Conservation (phyloP, 2,329 filamentous ascomycete genomes). For the Aspergillus thermomutatus region DNA sequence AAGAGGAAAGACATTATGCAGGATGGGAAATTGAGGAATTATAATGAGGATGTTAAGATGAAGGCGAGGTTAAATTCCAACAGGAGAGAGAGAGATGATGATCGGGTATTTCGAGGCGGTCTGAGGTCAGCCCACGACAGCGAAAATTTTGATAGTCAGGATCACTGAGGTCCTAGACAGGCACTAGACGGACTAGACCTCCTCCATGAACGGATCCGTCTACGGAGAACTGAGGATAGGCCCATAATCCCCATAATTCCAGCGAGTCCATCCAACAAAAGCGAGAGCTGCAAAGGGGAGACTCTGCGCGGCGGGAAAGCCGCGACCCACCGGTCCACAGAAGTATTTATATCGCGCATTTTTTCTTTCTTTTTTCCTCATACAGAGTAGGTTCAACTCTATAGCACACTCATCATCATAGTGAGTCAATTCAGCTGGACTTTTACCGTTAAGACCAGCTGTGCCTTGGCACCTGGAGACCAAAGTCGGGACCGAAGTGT, state of each 20-base stretch:
- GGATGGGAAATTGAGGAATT: background rate
- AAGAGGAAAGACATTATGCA: constrained; percentile 8
- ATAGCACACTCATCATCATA: background rate
- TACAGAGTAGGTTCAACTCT: background rate
- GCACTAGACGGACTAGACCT: background rate
- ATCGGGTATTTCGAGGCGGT: constrained; percentile 9
- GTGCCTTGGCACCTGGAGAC: too few species aligned
- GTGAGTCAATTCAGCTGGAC: background rate
- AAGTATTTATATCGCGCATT: background rate
- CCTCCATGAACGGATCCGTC: background rate
- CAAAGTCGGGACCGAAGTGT: too few species aligned
- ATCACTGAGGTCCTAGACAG: background rate
- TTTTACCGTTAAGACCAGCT: too few species aligned
- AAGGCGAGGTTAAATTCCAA: constrained; percentile 1
- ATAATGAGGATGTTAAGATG: background rate
- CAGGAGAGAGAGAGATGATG: constrained; percentile 3
- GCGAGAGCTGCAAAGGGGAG: background rate
- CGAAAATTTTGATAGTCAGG: constrained; percentile 11
- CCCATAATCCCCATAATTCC: background rate
- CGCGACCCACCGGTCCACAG: background rate
- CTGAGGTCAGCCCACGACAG: constrained; percentile 12
- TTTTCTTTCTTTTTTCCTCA: background rate
- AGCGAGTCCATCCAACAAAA: background rate
- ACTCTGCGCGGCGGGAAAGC: background rate
- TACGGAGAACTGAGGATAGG: too few species aligned